Evolutionary conservation across 345 rosid species (phyloP).

Genomic region (Ricinus communis): DNA sequence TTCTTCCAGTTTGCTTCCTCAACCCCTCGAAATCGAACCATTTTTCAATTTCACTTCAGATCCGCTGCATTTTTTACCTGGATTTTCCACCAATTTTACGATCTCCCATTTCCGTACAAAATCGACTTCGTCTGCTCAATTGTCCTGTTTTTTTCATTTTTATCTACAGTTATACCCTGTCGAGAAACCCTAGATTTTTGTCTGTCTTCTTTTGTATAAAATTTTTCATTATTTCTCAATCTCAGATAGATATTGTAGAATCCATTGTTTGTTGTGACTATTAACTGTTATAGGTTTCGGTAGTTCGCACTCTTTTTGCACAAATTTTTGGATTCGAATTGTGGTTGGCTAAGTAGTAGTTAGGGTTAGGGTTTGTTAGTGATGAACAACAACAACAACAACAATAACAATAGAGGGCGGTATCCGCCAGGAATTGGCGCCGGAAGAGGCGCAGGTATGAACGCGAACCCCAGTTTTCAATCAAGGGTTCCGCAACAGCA

Average conservation of each 20-base stretch:
- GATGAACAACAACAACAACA: constrained; percentile 54
- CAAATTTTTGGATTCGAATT: constrained; percentile 13
- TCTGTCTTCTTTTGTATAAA: background rate
- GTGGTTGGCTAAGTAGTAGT: constrained; percentile 19
- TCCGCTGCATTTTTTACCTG: constrained; percentile 24
- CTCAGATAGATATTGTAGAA: background rate
- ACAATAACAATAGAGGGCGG: constrained; percentile 55
- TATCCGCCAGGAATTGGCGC: constrained; percentile 38
- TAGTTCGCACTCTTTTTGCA: constrained; percentile 24
- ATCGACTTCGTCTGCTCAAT: background rate
- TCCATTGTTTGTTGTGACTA: constrained; percentile 16
- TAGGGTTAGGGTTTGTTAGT: constrained; percentile 32
- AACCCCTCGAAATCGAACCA: background rate
- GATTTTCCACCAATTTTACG: constrained; percentile 29
- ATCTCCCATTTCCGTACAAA: constrained; percentile 15
- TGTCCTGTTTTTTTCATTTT: background rate
- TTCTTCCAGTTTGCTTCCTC: background rate
- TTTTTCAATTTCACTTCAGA: constrained; percentile 22
- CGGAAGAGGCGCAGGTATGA: constrained; percentile 54
- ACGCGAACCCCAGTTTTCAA: constrained; percentile 42
- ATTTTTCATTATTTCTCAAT: background rate
- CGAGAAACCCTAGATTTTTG: constrained; percentile 3
- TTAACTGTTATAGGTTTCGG: constrained; percentile 8
- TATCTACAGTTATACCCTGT: background rate
- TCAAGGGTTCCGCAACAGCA: constrained; percentile 50